Percentiles rank a stretch among this genome's conserved stretches.
Conservation (phyloP, 1,139 yeast species). For the Pneumocystis jirovecii region DNA sequence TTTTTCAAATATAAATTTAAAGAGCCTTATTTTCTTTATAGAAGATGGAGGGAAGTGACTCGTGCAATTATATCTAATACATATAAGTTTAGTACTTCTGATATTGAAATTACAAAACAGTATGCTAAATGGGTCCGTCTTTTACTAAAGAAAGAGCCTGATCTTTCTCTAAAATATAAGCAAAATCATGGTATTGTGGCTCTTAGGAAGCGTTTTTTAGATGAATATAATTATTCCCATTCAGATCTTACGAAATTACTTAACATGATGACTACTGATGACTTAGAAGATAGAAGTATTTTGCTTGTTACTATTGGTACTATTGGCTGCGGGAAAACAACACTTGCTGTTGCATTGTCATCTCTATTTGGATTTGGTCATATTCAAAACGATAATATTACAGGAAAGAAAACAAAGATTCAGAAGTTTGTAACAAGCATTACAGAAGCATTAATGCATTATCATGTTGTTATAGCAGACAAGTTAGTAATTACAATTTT, state of each 20-base stretch:
- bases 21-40: conserved; percentile 81
- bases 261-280: background rate
- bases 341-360: conserved; percentile 48
- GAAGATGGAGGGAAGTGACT: conserved; percentile 83
- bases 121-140: conserved; percentile 47
- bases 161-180: conserved; percentile 32
- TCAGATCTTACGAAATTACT: conserved; percentile 25
- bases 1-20: conserved; percentile 91
- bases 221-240: conserved; percentile 33
- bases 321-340: conserved; percentile 91
- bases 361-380: conserved; percentile 52
- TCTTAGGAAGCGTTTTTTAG: conserved; percentile 46
- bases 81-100: conserved; percentile 38
- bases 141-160: conserved; percentile 25
- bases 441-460: conserved; percentile 27
- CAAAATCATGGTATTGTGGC: conserved; percentile 62
- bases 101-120: conserved; percentile 39
- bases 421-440: conserved; percentile 40
- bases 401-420: conserved; percentile 25
- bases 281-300: background rate
- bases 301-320: conserved; percentile 74
- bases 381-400: conserved; percentile 72
- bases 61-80: conserved; percentile 35
- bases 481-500: background rate
- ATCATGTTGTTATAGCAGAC: conserved; percentile 49